Evolutionary conservation across 306 rosid species (phyloP), one percentile per base, ranked within the genome.

Genomic region (Medicago truncatula): DNA sequence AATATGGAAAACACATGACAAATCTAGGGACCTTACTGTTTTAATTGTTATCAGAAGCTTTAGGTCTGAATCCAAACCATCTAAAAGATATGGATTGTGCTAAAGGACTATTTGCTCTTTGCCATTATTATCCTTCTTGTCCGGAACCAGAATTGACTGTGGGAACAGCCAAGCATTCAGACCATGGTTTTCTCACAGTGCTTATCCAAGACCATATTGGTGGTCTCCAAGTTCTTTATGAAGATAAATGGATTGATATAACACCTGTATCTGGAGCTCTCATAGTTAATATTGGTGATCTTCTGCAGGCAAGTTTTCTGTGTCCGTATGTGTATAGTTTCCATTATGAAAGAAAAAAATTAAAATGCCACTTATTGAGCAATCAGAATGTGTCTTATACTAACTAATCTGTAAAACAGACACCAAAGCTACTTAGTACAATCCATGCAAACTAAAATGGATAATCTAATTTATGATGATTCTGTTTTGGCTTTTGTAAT

Each of bases 141-240:
- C 86, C 80, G 11, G 76, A 82, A 67, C 86, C 83, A 15, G 18
- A 82, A 13, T 16, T 78, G 40, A 82, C 83, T 8, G 1, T 82
- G 31, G 82, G 86, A 59, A 31, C 16, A 40, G 40, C 57, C 18
- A 31, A 41, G 9, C 86, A 78, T 36, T 14, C 77, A 15, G 86
- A n/a, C n/a, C n/a, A n/a, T n/a, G n/a, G n/a, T n/a, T n/a, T n/a
- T n/a, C n/a, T n/a, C n/a, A 82, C 18, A 14, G 43, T 82, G 14
- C 77, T 82, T 78, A 82, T 77, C 2, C 86, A 82, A n/a, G 86
- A 82, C 4, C 76, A 67, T 12, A 52, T 82, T 25, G 86, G 83
- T 41, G 83, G 86, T 9, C 83, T 82, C 13, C 86, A 82, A 57
- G 69, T 78, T 50, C 68, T 41, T 20, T 14, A 21, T 52, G 9